Percentiles rank a stretch among this genome's conserved stretches.
These are phyloP conservation scores for Fonsecaea nubica DNA, from an alignment of 2,329 filamentous ascomycete genomes.

Conservation along the genomic window DNA sequence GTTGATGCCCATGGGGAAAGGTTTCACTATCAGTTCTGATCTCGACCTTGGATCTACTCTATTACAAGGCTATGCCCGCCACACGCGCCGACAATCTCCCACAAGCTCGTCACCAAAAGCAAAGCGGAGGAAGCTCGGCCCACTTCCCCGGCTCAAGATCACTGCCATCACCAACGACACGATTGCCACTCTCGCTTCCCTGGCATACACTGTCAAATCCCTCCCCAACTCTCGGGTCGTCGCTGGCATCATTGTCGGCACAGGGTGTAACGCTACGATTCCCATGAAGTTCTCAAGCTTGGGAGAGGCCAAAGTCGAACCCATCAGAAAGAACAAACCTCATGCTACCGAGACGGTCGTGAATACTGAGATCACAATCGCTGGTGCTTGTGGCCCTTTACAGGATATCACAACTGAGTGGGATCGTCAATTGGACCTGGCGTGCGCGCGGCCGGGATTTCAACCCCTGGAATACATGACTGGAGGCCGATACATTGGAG, in stretches of 20 bases:
- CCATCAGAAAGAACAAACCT: constrained; percentile 55
- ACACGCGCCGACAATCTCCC: constrained; percentile 49
- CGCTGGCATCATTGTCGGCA: constrained; percentile 83
- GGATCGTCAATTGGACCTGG: constrained; percentile 71
- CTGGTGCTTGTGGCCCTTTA: constrained; percentile 73
- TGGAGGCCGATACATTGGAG: constrained; percentile 76
- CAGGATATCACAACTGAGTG: constrained; percentile 71
- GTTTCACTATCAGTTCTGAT: constrained; percentile 63
- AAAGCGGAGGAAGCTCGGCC: constrained; percentile 52
- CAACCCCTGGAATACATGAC: constrained; percentile 88
- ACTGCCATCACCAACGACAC: constrained; percentile 82
- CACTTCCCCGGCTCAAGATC: constrained; percentile 70
- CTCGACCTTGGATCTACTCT: constrained; percentile 62
- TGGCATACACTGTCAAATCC: constrained; percentile 73
- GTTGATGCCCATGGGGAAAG: constrained; percentile 65
- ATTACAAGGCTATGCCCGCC: constrained; percentile 60
- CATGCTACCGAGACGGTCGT: constrained; percentile 72
- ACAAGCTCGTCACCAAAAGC: constrained; percentile 49
- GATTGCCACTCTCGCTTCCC: constrained; percentile 77
- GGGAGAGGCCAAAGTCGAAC: constrained; percentile 66
- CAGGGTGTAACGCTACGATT: constrained; percentile 81
- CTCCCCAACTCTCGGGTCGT: constrained; percentile 67
- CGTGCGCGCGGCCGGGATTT: constrained; percentile 74
- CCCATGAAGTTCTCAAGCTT: constrained; percentile 70
- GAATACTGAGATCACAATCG: constrained; percentile 86